phyloP scores from a whole-genome alignment of 306 rosid genomes.

The Gleditsia sinensis region DNA sequence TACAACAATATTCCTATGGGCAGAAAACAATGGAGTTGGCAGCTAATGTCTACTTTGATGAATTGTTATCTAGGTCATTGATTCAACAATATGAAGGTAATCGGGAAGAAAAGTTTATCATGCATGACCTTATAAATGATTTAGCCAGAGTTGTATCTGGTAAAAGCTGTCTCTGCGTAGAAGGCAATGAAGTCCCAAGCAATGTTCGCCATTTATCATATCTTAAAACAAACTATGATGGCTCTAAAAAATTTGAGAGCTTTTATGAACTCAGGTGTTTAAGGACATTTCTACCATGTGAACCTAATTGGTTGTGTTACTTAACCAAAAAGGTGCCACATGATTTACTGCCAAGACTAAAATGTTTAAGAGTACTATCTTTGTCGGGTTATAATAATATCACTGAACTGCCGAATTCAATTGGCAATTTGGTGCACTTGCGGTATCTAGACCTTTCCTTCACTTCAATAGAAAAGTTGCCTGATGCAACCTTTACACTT shows the following conservation, averaged over 20 bases:
- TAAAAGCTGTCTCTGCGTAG: too few relatives aligned
- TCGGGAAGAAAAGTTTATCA: background rate
- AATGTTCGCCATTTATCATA: too few relatives aligned
- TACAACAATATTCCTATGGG: too few relatives aligned
- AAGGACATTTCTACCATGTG: background rate
- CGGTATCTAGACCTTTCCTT: constrained; percentile 13
- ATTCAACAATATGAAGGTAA: too few relatives aligned
- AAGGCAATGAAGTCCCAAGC: too few relatives aligned
- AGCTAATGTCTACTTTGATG: constrained; percentile 20
- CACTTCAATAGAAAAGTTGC: background rate
- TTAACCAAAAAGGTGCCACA: background rate
- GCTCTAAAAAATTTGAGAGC: too few relatives aligned
- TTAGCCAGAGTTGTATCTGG: constrained; percentile 15
- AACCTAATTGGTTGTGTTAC: background rate
- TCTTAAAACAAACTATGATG: too few relatives aligned
- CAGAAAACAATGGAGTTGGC: constrained; percentile 1
- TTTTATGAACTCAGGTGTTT: background rate
- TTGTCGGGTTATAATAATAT: too few relatives aligned
- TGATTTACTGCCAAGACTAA: too few relatives aligned
- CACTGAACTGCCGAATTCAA: background rate
- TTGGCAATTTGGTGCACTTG: constrained; percentile 17
- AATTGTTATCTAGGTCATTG: too few relatives aligned
- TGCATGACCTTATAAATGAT: constrained; percentile 31
- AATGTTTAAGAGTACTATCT: too few relatives aligned
- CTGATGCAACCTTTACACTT: too few relatives aligned